A percentile compares a stretch with the other conserved stretches of the same genome.
Evolutionary conservation across 371 early-diverging fungal species (phyloP).

Genomic region (Coemansia sp.): DNA sequence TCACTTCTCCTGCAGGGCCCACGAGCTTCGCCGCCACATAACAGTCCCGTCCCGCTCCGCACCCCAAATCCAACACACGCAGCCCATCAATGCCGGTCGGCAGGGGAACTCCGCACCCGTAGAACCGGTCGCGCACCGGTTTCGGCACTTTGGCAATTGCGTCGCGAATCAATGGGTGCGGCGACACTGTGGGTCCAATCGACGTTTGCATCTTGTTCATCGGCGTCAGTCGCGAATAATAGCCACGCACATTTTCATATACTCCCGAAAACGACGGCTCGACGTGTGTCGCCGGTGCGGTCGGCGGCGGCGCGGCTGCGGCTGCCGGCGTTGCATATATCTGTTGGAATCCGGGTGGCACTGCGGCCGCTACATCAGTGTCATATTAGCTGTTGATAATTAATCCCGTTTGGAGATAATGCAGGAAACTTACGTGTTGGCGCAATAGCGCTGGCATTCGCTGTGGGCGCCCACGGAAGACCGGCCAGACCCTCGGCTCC

Average conservation of each 20-base stretch:
- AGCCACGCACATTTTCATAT: conserved; percentile 52
- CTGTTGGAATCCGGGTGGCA: conserved; percentile 11
- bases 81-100: conserved; percentile 57
- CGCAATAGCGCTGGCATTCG: conserved; percentile 30
- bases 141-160: conserved; percentile 47
- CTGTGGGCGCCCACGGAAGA: conserved; percentile 36
- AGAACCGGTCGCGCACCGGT: conserved; percentile 51
- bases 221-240: conserved; percentile 49
- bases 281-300: neutral
- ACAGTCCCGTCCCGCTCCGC: conserved; percentile 58
- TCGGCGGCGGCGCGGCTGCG: neutral
- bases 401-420: no score
- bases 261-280: conserved; percentile 37
- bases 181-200: conserved; percentile 47
- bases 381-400: neutral
- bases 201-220: conserved; percentile 40
- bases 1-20: conserved; percentile 53
- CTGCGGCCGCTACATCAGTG: conserved; percentile 6
- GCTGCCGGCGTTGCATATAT: conserved; percentile 9
- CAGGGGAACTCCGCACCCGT: conserved; percentile 56
- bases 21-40: conserved; percentile 57
- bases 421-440: conserved; percentile 28
- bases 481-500: conserved; percentile 45
- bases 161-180: conserved; percentile 51
- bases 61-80: conserved; percentile 55